Evolutionary conservation across 2,329 filamentous ascomycete genomes (phyloP).

Genomic region (Leptosphaerulina australis): DNA sequence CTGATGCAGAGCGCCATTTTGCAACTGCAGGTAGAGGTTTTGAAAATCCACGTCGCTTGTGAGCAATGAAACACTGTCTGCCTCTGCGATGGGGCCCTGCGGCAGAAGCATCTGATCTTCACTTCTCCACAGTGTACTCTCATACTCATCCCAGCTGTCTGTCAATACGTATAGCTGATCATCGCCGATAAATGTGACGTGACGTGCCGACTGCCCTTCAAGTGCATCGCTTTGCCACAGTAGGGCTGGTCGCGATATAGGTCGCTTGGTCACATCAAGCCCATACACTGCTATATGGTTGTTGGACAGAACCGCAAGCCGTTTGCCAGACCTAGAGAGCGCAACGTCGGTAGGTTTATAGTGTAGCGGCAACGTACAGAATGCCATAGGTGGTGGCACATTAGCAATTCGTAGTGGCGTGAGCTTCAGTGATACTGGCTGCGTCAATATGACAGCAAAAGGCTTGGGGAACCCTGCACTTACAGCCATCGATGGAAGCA

Average conservation of each 20-base stretch:
- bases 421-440: slow-evolving; percentile 69
- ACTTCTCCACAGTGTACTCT: slow-evolving; percentile 37
- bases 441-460: slow-evolving; percentile 23
- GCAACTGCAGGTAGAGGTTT: slow-evolving; percentile 31
- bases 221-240: slow-evolving; percentile 43
- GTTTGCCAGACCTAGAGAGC: slow-evolving; percentile 57
- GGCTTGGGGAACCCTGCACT: slow-evolving; percentile 30
- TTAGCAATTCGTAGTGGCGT: slow-evolving; percentile 85
- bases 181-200: slow-evolving; percentile 55
- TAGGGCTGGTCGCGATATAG: slow-evolving; percentile 53
- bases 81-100: slow-evolving; percentile 33
- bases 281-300: slow-evolving; percentile 70
- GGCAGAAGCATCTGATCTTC: slow-evolving; percentile 27
- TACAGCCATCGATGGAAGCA: slow-evolving; percentile 81
- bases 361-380: slow-evolving; percentile 71
- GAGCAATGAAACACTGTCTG: slow-evolving; percentile 32
- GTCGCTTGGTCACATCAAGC: slow-evolving; percentile 68
- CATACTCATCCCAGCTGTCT: slow-evolving; percentile 42
- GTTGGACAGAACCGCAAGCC: slow-evolving; percentile 74
- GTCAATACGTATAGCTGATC: slow-evolving; percentile 46
- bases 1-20: slow-evolving; percentile 31
- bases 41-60: slow-evolving; percentile 29
- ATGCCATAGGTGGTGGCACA: slow-evolving; percentile 89
- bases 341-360: slow-evolving; percentile 74
- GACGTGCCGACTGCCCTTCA: slow-evolving; percentile 45